A percentile compares a stretch with the other conserved stretches of the same genome.
phyloP scores from a whole-genome alignment of 768 basidiomycete genomes.

The Boletus rubroflammeus region DNA sequence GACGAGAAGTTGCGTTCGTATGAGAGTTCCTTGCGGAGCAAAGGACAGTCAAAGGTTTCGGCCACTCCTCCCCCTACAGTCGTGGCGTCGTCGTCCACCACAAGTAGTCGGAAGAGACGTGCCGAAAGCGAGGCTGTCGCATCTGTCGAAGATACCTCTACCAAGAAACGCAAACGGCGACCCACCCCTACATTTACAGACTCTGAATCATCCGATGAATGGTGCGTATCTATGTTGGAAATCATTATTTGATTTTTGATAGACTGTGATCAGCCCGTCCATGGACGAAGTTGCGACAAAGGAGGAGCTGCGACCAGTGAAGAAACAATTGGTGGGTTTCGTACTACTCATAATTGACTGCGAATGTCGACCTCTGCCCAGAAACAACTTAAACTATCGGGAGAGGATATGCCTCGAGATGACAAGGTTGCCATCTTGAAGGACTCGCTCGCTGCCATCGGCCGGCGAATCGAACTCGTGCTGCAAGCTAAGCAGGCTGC shows the following conservation, averaged over 20 bases:
- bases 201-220: slow-evolving; percentile 89
- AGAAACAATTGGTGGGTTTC: slow-evolving; percentile 80
- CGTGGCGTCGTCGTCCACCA: slow-evolving; percentile 60
- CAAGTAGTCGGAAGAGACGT: slow-evolving; percentile 63
- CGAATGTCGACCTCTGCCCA: slow-evolving; percentile 29
- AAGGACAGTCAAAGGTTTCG: slow-evolving; percentile 67
- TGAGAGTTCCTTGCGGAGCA: slow-evolving; percentile 72
- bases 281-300: slow-evolving; percentile 95
- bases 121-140: slow-evolving; percentile 85
- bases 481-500: slow-evolving; percentile 68
- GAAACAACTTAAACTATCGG: slow-evolving; percentile 95
- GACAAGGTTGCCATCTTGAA: slow-evolving; percentile 96
- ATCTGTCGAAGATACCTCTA: slow-evolving; percentile 66
- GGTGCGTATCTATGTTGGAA: slow-evolving; percentile 48
- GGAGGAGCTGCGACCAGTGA: slow-evolving; percentile 93
- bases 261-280: slow-evolving; percentile 58
- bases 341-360: background rate
- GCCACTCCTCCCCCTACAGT: slow-evolving; percentile 73
- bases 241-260: slow-evolving; percentile 6
- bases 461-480: slow-evolving; percentile 84
- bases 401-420: slow-evolving; percentile 89
- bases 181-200: slow-evolving; percentile 97
- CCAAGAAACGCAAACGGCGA: slow-evolving; percentile 80
- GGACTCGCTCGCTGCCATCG: slow-evolving; percentile 91
- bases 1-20: slow-evolving; percentile 89